A percentile compares a stretch with the other conserved stretches of the same genome.
phyloP scores from a whole-genome alignment of 1,284 basidiomycete genomes.

The Sanguinoderma infundibulare region DNA sequence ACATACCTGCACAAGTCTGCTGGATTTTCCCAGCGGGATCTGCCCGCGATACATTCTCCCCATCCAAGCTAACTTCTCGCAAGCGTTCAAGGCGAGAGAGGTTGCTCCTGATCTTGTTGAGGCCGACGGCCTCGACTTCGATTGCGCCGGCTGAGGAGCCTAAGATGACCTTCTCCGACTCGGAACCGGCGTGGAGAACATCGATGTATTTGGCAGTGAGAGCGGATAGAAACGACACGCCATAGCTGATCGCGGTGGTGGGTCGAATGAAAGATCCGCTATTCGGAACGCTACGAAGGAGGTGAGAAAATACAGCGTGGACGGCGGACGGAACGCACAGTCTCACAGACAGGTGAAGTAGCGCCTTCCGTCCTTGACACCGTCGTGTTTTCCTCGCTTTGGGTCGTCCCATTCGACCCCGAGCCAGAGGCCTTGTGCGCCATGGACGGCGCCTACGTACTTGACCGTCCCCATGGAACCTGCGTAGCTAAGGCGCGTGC shows the following conservation, averaged over 20 bases:
- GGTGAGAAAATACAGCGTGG: conserved; percentile 14
- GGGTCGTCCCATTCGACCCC: conserved; percentile 97
- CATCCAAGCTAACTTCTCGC: conserved; percentile 80
- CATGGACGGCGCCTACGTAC: conserved; percentile 71
- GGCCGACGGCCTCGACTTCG: conserved; percentile 84
- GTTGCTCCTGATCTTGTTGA: conserved; percentile 78
- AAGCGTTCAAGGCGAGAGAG: conserved; percentile 72
- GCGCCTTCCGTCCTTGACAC: conserved; percentile 73
- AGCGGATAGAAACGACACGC: conserved; percentile 77
- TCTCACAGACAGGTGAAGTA: conserved; percentile 85
- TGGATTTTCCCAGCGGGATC: conserved; percentile 59
- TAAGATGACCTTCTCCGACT: conserved; percentile 67
- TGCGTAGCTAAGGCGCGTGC: conserved; percentile 55
- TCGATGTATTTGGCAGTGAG: conserved; percentile 80
- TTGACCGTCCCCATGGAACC: conserved; percentile 69
- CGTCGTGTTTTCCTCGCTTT: conserved; percentile 85
- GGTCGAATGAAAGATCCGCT: conserved; percentile 80
- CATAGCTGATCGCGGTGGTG: conserved; percentile 59
- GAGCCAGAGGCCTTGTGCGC: conserved; percentile 78
- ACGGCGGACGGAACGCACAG: conserved; percentile 13
- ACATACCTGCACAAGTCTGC: conserved; percentile 72
- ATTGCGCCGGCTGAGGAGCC: conserved; percentile 86
- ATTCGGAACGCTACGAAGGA: conserved; percentile 34
- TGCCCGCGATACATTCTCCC: conserved; percentile 61
- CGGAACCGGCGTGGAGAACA: conserved; percentile 49